phyloP scores from a whole-genome alignment of 164 flowering plant genomes.

The Akebia trifoliata region DNA sequence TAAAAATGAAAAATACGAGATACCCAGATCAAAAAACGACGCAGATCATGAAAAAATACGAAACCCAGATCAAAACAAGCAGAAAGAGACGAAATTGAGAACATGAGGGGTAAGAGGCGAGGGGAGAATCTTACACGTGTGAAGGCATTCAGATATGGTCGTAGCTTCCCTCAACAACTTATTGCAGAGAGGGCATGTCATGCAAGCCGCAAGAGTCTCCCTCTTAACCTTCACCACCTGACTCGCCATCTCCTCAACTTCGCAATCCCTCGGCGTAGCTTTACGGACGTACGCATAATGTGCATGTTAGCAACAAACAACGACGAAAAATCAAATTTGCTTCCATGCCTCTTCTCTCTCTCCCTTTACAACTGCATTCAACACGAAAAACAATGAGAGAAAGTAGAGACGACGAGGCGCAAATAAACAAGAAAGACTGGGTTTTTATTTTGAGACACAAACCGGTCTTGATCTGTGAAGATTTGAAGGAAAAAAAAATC shows the following conservation, averaged over 20 bases:
- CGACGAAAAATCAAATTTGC: slow-evolving; percentile 19
- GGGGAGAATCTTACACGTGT: slow-evolving; percentile 59
- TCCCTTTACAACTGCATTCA: slow-evolving; percentile 30
- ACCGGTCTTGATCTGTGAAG: slow-evolving; percentile 13
- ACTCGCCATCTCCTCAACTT: slow-evolving; percentile 33
- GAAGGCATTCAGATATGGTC: slow-evolving; percentile 88
- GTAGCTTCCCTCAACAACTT: slow-evolving; percentile 79
- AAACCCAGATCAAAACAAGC: slow-evolving; percentile 1
- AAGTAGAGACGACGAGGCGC: neutral
- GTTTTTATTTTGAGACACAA: slow-evolving; percentile 1
- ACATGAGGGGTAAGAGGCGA: neutral
- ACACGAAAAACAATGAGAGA: slow-evolving; percentile 9
- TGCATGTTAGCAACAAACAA: slow-evolving; percentile 35
- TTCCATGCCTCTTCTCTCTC: slow-evolving; percentile 23
- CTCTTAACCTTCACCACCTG: slow-evolving; percentile 66
- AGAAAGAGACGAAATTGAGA: neutral
- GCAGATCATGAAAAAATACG: neutral
- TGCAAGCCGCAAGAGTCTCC: slow-evolving; percentile 65
- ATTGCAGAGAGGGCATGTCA: slow-evolving; percentile 85
- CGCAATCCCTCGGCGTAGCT: slow-evolving; percentile 12
- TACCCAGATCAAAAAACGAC: neutral
- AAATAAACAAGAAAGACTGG: neutral
- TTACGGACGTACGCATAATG: slow-evolving; percentile 21
- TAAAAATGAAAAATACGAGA: slow-evolving; percentile 1
- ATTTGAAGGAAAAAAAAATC: neutral